Evolutionary conservation across 148 eudicot species (phyloP), one percentile per base, ranked within the genome.

Genomic region (Agrostemma githago): DNA sequence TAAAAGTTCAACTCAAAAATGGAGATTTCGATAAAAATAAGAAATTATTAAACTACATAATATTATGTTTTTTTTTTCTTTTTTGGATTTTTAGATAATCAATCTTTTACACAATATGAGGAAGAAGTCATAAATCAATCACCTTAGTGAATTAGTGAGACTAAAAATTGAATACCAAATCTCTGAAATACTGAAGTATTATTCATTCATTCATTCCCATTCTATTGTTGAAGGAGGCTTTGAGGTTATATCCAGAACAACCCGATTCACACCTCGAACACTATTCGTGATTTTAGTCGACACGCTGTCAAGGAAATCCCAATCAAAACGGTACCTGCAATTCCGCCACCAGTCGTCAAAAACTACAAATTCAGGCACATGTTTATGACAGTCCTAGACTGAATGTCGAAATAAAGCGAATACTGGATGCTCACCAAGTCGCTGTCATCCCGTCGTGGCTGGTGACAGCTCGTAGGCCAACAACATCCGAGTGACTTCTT

Each of bases 361-460:
- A 17, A 41, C 21, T 62, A 60, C 21, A 57, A 34, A 42, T 56
- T 67, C 16, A 42, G 6, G 19, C 8, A 38, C 15, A 46, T 9
- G 19, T 3, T 21, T 48, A 19, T 60, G n/a, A n/a, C 63, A 17
- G 34, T 20, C 54, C 54, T 48, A 46, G 6, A 46, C 10, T 3
- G 53, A 12, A 8, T 48, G 8, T 48, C 54, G 12, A 9, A 40
- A 40, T 0, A 16, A 67, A 66, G 54, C 54, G 40, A 58, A 39
- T 37, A 48, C 44, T 5, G 40, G 54, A 70, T 40, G 12, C 87
- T 81, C 71, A 95, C 99, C 96, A 95, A 76, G 92, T 97, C 51
- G 99, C 97, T 53, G 99, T 95, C 99, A 92, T 95, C 79, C 99
- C 99, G 85, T 95, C 99, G 76, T 89, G 92, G 82, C 99, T 95